Evolutionary conservation across 1,284 basidiomycete species (phyloP), one percentile per base, ranked within the genome.

Genomic region (Trichosporon faecale): DNA sequence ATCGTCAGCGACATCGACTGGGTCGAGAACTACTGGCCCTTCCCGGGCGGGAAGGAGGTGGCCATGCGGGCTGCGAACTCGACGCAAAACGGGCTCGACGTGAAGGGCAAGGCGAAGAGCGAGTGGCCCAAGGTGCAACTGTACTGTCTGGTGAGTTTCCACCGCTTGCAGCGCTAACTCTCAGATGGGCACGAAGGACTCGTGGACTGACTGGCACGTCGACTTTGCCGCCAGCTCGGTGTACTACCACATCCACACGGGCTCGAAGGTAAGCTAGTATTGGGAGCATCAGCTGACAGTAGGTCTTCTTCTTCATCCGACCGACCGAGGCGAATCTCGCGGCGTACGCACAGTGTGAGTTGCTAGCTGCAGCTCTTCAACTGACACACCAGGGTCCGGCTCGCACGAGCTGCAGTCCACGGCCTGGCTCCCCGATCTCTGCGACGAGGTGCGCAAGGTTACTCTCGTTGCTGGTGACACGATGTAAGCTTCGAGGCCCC

Each of bases 151-250:
- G 98, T 98, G 93, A 91, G 93, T 66, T 46, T 2, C 14, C 16
- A 2, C 0, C 4, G 44, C n/a, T n/a, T 25, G 2, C 12, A 6
- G 9, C 7, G 7, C 71, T 72, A 64, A 72, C 71, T 3, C 0
- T 23, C 66, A 87, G 88, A 72, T 94, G 94, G 82, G 81, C 8
- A 81, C 80, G 75, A 80, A 78, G 68, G 83, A 82, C 11, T 79
- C 80, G 37, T 97, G 95, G 93, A 98, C 96, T 72, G 94, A 97
- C 78, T 97, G 94, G 95, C 95, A 98, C 79, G 86, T 97, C 72
- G 95, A 98, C 83, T 97, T 98, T 81, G 95, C 95, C 18, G 95
- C 93, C 0, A 94, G 92, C 8, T 95, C 93, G 0, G 94, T 97
- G 11, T 97, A 95, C 82, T 97, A 97, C 78, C 93, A 95, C 75